Evolutionary conservation across 164 flowering plant species (phyloP).

Genomic region (Macadamia tetraphylla): DNA sequence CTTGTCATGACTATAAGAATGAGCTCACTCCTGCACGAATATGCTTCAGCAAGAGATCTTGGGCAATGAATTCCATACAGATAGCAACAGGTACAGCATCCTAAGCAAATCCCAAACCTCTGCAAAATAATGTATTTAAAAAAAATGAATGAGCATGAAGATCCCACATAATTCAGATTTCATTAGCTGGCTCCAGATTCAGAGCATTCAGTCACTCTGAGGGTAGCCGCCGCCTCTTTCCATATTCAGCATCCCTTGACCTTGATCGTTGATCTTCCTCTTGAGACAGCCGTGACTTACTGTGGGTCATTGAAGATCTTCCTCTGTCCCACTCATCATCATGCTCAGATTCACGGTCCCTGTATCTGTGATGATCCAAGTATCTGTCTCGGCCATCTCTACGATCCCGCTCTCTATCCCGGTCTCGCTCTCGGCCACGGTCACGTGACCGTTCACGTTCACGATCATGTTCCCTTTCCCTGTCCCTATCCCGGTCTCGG

Average conservation of each 20-base stretch:
- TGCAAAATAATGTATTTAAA: slow-evolving; percentile 13
- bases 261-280: slow-evolving; percentile 72
- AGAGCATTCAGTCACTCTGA: slow-evolving; percentile 31
- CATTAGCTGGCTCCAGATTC: slow-evolving; percentile 2
- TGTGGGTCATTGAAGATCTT: slow-evolving; percentile 62
- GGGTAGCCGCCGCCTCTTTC: slow-evolving; percentile 54
- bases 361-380: slow-evolving; percentile 55
- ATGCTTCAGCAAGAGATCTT: slow-evolving; percentile 13
- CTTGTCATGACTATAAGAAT: slow-evolving; percentile 8
- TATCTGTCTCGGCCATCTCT: slow-evolving; percentile 66
- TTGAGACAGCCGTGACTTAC: slow-evolving; percentile 54
- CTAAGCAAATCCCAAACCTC: slow-evolving; percentile 8
- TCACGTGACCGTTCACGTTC: slow-evolving; percentile 28
- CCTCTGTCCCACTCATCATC: slow-evolving; percentile 76
- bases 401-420: slow-evolving; percentile 2
- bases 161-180: slow-evolving; percentile 9
- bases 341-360: slow-evolving; percentile 56
- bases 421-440: slow-evolving; percentile 36
- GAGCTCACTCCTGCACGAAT: slow-evolving; percentile 4
- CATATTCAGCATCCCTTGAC: slow-evolving; percentile 77
- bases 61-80: slow-evolving; percentile 9
- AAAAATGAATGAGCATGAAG: slow-evolving; percentile 8
- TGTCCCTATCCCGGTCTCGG: slow-evolving; percentile 45
- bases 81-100: slow-evolving; percentile 4
- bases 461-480: slow-evolving; percentile 21